A percentile compares a stretch with the other conserved stretches of the same genome.
phyloP scores from a whole-genome alignment of 2,329 filamentous ascomycete genomes.

The Cytospora piceicola region DNA sequence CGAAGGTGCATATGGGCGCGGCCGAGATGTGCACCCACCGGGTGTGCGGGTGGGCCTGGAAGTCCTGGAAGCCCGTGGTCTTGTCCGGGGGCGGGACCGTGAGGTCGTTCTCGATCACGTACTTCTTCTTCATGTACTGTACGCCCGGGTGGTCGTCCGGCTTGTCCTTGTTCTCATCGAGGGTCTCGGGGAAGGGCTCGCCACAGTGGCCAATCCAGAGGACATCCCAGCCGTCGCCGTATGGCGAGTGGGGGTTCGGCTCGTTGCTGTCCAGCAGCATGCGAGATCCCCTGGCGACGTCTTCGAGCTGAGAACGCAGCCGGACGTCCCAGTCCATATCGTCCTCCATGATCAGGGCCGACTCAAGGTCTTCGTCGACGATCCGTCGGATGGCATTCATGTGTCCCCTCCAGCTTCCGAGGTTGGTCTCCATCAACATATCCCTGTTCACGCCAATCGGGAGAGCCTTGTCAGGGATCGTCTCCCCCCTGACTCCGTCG shows the following conservation, averaged over 20 bases:
- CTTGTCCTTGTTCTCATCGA: slow-evolving; percentile 34
- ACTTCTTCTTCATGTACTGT: slow-evolving; percentile 36
- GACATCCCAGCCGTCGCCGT: slow-evolving; percentile 56
- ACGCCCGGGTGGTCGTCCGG: slow-evolving; percentile 32
- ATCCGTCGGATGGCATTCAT: slow-evolving; percentile 44
- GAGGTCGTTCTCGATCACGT: slow-evolving; percentile 35
- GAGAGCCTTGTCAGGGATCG: slow-evolving; percentile 44
- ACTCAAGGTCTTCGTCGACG: slow-evolving; percentile 43
- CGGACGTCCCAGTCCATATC: slow-evolving; percentile 53
- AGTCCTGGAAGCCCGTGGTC: slow-evolving; percentile 38
- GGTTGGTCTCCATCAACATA: slow-evolving; percentile 37
- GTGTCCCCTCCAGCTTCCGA: slow-evolving; percentile 47
- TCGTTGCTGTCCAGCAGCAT: slow-evolving; percentile 26
- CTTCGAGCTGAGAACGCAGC: slow-evolving; percentile 44
- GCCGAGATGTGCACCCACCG: slow-evolving; percentile 21
- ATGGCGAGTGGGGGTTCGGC: slow-evolving; percentile 38
- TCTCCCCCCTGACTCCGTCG: slow-evolving; percentile 47
- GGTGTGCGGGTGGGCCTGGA: slow-evolving; percentile 30
- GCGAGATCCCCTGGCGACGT: slow-evolving; percentile 23
- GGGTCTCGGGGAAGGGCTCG: slow-evolving; percentile 38
- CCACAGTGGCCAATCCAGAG: slow-evolving; percentile 57
- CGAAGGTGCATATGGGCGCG: slow-evolving; percentile 35
- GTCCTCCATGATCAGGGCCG: slow-evolving; percentile 51
- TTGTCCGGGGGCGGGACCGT: slow-evolving; percentile 36
- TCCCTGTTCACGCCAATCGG: slow-evolving; percentile 41